Conservation (phyloP, 2,329 filamentous ascomycete species). For the Pseudocercospora cruenta region DNA sequence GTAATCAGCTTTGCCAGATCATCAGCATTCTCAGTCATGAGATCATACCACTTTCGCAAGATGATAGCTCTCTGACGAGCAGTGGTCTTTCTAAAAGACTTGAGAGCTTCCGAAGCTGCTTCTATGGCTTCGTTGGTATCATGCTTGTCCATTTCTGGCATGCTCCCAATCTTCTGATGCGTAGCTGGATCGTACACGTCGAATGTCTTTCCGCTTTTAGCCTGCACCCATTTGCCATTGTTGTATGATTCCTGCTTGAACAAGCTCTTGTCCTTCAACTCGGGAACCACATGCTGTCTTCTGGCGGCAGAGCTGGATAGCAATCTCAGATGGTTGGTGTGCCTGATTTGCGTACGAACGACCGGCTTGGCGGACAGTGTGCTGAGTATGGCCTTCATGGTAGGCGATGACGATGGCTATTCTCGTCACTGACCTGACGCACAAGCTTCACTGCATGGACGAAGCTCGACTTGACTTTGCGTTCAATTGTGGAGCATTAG, state of each 20-base stretch:
- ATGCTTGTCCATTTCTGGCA: conserved; percentile 77
- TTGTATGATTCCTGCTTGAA: conserved; percentile 85
- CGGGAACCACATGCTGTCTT: conserved; percentile 26
- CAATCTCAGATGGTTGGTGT: conserved; percentile 27
- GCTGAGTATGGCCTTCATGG: conserved; percentile 10
- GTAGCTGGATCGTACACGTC: conserved; percentile 86
- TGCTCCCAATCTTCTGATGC: conserved; percentile 76
- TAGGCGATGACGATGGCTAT: background rate
- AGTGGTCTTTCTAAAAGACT: conserved; percentile 70
- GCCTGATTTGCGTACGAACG: conserved; percentile 29
- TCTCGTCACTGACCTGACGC: background rate
- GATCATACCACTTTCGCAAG: conserved; percentile 78
- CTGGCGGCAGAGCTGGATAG: conserved; percentile 23
- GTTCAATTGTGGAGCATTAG: too few species aligned
- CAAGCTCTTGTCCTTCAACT: conserved; percentile 59
- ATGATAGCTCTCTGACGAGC: conserved; percentile 75
- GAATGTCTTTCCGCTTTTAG: conserved; percentile 88
- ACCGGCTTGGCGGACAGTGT: conserved; percentile 27
- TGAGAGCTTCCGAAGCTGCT: conserved; percentile 77
- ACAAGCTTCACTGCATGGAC: background rate
- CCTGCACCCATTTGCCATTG: conserved; percentile 88
- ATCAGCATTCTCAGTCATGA: conserved; percentile 76
- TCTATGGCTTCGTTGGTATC: conserved; percentile 82
- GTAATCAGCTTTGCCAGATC: conserved; percentile 83
- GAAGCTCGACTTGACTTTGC: background rate